These are phyloP conservation scores for Cryphonectria naterciae DNA, from an alignment of 2,329 filamentous ascomycete genomes.

Conservation along the genomic window DNA sequence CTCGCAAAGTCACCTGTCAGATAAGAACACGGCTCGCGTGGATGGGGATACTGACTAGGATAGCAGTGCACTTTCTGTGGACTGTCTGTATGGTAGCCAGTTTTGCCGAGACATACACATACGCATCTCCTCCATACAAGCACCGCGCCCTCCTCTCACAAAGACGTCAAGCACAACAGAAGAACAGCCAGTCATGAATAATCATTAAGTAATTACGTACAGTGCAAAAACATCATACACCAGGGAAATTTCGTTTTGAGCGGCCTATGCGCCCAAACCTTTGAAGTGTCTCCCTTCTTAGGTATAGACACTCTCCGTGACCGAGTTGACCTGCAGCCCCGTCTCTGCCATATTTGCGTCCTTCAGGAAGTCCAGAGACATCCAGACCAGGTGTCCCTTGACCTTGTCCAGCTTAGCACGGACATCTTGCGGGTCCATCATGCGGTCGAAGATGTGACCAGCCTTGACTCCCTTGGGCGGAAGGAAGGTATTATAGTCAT, in stretches of 20 bases:
- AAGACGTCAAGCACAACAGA: neutral
- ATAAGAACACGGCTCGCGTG: neutral
- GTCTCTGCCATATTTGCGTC: slow-evolving; percentile 89
- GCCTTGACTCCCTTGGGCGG: slow-evolving; percentile 72
- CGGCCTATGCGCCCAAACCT: neutral
- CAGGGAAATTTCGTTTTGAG: neutral
- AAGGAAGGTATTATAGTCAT: slow-evolving; percentile 83
- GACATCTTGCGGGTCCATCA: slow-evolving; percentile 73
- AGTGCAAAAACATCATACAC: neutral
- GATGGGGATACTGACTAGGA: neutral
- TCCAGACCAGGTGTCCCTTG: slow-evolving; percentile 90
- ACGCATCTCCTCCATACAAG: neutral
- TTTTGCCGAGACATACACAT: slow-evolving; percentile 4
- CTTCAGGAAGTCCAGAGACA: slow-evolving; percentile 85
- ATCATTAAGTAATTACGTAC: slow-evolving; percentile 16
- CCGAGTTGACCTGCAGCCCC: slow-evolving; percentile 82
- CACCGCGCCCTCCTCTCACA: neutral
- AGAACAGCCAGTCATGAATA: neutral
- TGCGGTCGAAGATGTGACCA: slow-evolving; percentile 85
- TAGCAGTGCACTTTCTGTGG: neutral
- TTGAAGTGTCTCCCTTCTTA: slow-evolving; percentile 41
- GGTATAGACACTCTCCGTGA: slow-evolving; percentile 86
- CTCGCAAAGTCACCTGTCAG: neutral
- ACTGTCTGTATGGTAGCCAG: neutral
- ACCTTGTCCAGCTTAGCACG: slow-evolving; percentile 77